Evolutionary conservation across 768 basidiomycete genomes (phyloP).

Genomic region (Russula abietina): DNA sequence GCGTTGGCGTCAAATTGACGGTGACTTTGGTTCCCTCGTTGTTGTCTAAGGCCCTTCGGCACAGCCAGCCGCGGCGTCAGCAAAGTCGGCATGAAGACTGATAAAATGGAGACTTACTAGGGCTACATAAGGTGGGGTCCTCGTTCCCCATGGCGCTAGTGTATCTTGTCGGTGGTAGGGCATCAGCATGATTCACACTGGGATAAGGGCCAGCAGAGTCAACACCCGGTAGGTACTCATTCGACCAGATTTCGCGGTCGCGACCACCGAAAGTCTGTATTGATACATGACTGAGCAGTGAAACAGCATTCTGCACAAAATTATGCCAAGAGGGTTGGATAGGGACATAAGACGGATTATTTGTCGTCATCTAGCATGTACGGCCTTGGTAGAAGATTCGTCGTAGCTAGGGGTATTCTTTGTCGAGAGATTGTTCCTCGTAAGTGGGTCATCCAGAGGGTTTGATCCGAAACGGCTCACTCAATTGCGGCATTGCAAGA

Average conservation of each 20-base stretch:
- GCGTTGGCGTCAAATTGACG: no score
- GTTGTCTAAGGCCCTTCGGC: not conserved
- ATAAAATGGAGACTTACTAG: not conserved
- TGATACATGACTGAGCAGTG: not conserved
- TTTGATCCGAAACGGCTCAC: no score
- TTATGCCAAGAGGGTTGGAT: no score
- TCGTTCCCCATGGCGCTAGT: not conserved
- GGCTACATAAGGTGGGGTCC: not conserved
- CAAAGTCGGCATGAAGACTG: not conserved
- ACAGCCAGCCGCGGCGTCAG: not conserved
- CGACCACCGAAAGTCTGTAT: not conserved
- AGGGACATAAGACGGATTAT: no score
- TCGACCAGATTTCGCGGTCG: not conserved
- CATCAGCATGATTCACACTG: not conserved
- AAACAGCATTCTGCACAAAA: not conserved
- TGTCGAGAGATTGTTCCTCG: no score
- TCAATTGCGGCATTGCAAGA: no score
- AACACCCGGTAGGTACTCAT: not conserved
- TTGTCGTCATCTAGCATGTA: no score
- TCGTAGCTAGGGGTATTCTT: no score
- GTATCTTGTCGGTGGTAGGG: not conserved
- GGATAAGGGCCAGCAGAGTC: not conserved
- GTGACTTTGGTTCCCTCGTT: not conserved
- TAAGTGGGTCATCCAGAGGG: no score
- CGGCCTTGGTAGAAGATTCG: no score